These are phyloP conservation scores for Aethionema arabicum DNA, from an alignment of 345 rosid genomes.

Conservation along the genomic window DNA sequence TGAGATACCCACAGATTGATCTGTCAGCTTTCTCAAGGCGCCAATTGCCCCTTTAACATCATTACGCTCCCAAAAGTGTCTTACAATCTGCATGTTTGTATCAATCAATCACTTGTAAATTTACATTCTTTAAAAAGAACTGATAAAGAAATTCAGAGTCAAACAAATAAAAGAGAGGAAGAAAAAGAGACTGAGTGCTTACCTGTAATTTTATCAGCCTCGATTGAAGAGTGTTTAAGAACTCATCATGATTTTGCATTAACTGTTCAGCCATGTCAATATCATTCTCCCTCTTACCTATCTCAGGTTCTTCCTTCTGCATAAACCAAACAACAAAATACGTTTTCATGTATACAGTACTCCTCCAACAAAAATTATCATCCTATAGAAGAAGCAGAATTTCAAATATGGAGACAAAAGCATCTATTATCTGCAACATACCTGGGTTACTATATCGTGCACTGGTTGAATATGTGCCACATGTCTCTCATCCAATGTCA, in stretches of 20 bases:
- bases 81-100: slow-evolving; percentile 59
- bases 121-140: not conserved
- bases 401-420: not conserved
- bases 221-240: slow-evolving; percentile 69
- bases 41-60: slow-evolving; percentile 77
- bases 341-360: not conserved
- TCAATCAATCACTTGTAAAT: slow-evolving; percentile 9
- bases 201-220: slow-evolving; percentile 93
- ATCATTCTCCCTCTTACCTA: slow-evolving; percentile 47
- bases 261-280: slow-evolving; percentile 56
- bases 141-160: too few relatives aligned
- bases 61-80: slow-evolving; percentile 77
- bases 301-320: slow-evolving; percentile 59
- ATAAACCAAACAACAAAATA: slow-evolving; percentile 17
- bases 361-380: not conserved
- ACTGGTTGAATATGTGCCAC: slow-evolving; percentile 22
- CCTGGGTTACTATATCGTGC: slow-evolving; percentile 23
- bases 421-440: slow-evolving; percentile 8
- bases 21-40: slow-evolving; percentile 82
- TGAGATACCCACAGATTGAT: slow-evolving; percentile 74
- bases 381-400: not conserved
- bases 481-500: slow-evolving; percentile 23
- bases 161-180: not conserved
- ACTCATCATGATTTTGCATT: slow-evolving; percentile 66
- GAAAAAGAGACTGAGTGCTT: slow-evolving; percentile 18